Percentiles rank a stretch among this genome's conserved stretches.
Conservation (phyloP, 2,329 filamentous ascomycete species). For the Mycosphaerelloides madeirae region DNA sequence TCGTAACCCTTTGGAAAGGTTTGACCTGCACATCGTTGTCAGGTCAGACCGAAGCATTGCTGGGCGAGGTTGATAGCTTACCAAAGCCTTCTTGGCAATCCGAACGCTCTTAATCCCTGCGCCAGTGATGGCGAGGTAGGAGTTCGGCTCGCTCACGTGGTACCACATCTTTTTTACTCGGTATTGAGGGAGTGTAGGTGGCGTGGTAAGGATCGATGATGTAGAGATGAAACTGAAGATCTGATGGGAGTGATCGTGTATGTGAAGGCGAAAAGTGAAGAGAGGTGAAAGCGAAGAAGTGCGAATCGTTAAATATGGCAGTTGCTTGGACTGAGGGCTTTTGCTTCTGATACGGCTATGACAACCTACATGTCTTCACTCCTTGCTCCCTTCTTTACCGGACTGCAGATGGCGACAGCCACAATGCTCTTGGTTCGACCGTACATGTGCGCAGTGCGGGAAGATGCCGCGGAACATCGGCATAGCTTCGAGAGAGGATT, state of each 20-base stretch:
- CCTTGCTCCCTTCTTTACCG: no score
- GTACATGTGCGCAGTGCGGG: no score
- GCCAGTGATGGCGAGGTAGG: constrained; percentile 73
- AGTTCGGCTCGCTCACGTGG: constrained; percentile 66
- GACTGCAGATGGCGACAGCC: no score
- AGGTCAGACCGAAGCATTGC: not conserved
- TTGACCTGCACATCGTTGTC: not conserved
- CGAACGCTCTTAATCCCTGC: constrained; percentile 67
- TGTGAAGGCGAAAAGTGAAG: not conserved
- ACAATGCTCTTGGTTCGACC: no score
- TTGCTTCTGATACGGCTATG: no score
- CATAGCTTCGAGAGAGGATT: no score
- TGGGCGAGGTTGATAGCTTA: constrained; percentile 31
- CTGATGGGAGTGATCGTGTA: not conserved
- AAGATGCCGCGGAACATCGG: no score
- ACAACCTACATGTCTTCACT: no score
- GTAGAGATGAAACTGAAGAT: not conserved
- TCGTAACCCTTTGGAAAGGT: not conserved
- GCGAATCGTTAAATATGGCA: no score
- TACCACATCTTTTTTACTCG: constrained; percentile 27
- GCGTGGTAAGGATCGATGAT: not conserved
- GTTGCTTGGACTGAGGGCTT: no score
- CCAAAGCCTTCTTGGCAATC: constrained; percentile 72
- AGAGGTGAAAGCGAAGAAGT: no score
- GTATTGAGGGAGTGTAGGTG: not conserved